Conservation (phyloP, 805 yeast species). For the Candida qinlingensis region DNA sequence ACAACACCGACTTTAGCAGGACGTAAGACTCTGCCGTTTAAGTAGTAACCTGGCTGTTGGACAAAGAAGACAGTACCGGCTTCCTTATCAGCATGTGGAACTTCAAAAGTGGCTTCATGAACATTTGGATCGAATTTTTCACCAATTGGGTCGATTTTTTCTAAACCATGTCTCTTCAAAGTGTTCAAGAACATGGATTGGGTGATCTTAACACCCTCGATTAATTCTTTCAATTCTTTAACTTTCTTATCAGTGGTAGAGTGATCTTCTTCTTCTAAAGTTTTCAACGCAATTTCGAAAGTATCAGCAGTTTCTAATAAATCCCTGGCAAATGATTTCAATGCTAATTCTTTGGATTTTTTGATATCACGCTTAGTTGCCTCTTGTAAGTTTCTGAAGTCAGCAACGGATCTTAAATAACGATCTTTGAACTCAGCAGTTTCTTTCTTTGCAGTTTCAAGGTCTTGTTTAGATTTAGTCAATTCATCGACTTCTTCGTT, state of each 20-base stretch:
- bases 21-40: constrained; percentile 48
- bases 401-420: constrained; percentile 25
- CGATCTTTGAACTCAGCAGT: constrained; percentile 24
- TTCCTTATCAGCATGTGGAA: constrained; percentile 49
- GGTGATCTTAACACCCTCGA: constrained; percentile 49
- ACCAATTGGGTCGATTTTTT: constrained; percentile 44
- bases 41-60: constrained; percentile 47
- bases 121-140: constrained; percentile 46
- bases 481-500: constrained; percentile 19
- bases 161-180: constrained; percentile 43
- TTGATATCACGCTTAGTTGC: constrained; percentile 26
- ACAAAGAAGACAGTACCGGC: constrained; percentile 51
- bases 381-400: constrained; percentile 27
- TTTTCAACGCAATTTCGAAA: constrained; percentile 25
- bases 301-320: constrained; percentile 25
- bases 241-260: constrained; percentile 24
- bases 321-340: constrained; percentile 26
- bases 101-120: constrained; percentile 49
- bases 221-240: constrained; percentile 40
- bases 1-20: constrained; percentile 56
- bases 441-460: constrained; percentile 23
- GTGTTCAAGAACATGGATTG: constrained; percentile 45
- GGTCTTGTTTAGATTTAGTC: constrained; percentile 14
- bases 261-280: constrained; percentile 21
- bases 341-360: constrained; percentile 26